Conservation (phyloP, 1,139 yeast species). For the Keqinozyma sinolaborantium region DNA sequence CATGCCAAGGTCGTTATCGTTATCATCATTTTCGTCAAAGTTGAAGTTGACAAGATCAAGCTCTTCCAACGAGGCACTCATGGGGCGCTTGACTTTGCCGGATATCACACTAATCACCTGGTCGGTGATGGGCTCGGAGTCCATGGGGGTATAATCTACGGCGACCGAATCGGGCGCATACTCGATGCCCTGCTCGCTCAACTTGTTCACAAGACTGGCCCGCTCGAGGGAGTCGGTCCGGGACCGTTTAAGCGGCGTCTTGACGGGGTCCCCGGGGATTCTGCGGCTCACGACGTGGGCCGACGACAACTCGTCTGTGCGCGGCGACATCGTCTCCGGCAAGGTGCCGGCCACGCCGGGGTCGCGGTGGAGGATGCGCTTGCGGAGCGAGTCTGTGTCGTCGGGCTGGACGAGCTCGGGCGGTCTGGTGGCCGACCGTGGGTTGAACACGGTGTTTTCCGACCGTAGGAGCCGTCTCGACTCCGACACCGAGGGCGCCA, state of each 20-base stretch:
- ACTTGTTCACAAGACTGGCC: not conserved
- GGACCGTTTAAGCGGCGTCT: not conserved
- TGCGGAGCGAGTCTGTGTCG: constrained; percentile 21
- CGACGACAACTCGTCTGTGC: constrained; percentile 21
- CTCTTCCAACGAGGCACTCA: constrained; percentile 3
- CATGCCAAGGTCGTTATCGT: constrained; percentile 25
- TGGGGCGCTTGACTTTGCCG: not conserved
- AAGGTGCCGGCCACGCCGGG: constrained; percentile 5
- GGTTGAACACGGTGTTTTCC: constrained; percentile 10
- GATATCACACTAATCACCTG: not conserved
- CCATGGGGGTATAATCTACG: not conserved
- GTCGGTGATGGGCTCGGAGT: not conserved
- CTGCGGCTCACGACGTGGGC: constrained; percentile 4
- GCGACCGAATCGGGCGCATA: not conserved
- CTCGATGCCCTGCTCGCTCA: not conserved
- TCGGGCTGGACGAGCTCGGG: constrained; percentile 15
- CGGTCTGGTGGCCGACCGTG: constrained; percentile 10
- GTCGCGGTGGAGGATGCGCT: constrained; percentile 8
- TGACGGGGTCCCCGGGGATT: not conserved
- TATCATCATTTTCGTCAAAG: constrained; percentile 9
- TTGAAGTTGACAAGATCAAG: constrained; percentile 11
- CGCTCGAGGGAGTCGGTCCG: not conserved
- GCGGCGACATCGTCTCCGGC: constrained; percentile 16
- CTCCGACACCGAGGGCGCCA: constrained; percentile 3
- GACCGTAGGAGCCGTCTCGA: constrained; percentile 3